phyloP scores from a whole-genome alignment of 176 grass and related monocot genomes.

The Oryza glaberrima region DNA sequence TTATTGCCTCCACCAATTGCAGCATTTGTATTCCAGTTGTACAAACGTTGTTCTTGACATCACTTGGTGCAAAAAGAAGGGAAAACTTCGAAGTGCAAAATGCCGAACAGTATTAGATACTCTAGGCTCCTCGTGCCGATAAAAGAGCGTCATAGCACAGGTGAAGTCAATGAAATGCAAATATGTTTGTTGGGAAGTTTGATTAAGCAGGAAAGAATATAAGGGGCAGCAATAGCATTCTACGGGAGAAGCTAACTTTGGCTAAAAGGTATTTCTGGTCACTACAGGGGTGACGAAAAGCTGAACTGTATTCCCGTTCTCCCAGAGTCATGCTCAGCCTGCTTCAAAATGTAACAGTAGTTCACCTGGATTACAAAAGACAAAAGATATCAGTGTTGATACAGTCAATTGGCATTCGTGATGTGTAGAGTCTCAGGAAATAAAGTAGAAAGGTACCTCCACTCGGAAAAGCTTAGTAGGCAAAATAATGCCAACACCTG shows the following conservation, averaged over 20 bases:
- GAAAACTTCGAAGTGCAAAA: slow-evolving; percentile 4
- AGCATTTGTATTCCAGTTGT: slow-evolving; percentile 2
- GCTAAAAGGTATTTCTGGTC: slow-evolving; percentile 10
- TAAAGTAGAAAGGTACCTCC: slow-evolving; percentile 58
- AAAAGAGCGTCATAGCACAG: not conserved
- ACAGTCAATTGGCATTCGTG: not conserved
- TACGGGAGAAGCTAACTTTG: not conserved
- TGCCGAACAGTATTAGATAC: not conserved
- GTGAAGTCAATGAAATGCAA: not conserved
- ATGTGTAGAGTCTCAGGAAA: not conserved
- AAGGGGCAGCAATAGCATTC: not conserved
- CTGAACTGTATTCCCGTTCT: slow-evolving; percentile 94
- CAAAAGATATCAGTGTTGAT: not conserved
- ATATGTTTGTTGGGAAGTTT: not conserved
- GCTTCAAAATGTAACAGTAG: slow-evolving; percentile 90
- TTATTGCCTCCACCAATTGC: slow-evolving; percentile 40
- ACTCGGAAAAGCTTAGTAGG: slow-evolving; percentile 86
- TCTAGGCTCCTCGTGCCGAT: slow-evolving; percentile 23
- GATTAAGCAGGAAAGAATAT: not conserved
- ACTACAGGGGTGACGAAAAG: slow-evolving; percentile 81
- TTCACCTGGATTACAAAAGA: slow-evolving; percentile 66
- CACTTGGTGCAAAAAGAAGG: not conserved
- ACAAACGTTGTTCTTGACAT: slow-evolving; percentile 11
- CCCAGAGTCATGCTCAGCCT: slow-evolving; percentile 74
- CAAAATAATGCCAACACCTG: slow-evolving; percentile 85